A percentile compares a stretch with the other conserved stretches of the same genome.
Evolutionary conservation across 495 filamentous ascomycete genomes (phyloP).

Genomic region (Penicillium cataractarum): DNA sequence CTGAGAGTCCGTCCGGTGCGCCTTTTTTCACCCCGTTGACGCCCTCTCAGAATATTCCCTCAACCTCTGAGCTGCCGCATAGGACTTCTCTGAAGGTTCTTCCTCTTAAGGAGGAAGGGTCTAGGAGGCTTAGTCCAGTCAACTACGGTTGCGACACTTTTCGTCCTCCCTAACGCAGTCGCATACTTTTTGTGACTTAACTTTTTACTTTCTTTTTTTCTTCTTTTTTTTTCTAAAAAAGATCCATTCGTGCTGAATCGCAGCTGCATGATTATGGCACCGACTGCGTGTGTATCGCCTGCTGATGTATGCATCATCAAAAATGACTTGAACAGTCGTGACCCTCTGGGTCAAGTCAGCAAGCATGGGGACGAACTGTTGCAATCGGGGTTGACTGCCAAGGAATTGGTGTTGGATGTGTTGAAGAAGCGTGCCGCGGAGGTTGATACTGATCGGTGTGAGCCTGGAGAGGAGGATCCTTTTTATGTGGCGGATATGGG

Average conservation of each 20-base stretch:
- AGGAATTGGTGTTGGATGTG: constrained; percentile 72
- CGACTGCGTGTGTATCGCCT: constrained; percentile 60
- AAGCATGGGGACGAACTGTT: constrained; percentile 47
- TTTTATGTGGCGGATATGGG: constrained; percentile 99
- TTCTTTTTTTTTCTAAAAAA: constrained; percentile 24
- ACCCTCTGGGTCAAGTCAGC: constrained; percentile 32
- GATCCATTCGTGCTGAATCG: constrained; percentile 38
- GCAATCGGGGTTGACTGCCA: constrained; percentile 53
- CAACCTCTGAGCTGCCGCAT: constrained; percentile 93
- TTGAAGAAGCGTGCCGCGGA: constrained; percentile 78
- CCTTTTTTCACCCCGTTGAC: constrained; percentile 54
- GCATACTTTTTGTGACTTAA: constrained; percentile 24
- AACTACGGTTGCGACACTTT: constrained; percentile 81
- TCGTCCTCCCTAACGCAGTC: constrained; percentile 80
- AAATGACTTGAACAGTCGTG: constrained; percentile 37
- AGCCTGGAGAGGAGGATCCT: constrained; percentile 89
- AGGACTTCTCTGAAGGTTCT: constrained; percentile 94
- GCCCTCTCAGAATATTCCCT: constrained; percentile 56
- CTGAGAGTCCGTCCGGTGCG: constrained; percentile 57
- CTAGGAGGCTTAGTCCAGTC: constrained; percentile 56
- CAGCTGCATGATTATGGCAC: constrained; percentile 68
- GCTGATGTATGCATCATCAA: constrained; percentile 53
- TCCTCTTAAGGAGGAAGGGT: constrained; percentile 70
- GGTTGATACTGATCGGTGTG: constrained; percentile 84
- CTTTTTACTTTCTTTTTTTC: constrained; percentile 23